A percentile compares a stretch with the other conserved stretches of the same genome.
phyloP scores from a whole-genome alignment of 192 early-diverging fungal genomes.

The Mortierella antarctica region DNA sequence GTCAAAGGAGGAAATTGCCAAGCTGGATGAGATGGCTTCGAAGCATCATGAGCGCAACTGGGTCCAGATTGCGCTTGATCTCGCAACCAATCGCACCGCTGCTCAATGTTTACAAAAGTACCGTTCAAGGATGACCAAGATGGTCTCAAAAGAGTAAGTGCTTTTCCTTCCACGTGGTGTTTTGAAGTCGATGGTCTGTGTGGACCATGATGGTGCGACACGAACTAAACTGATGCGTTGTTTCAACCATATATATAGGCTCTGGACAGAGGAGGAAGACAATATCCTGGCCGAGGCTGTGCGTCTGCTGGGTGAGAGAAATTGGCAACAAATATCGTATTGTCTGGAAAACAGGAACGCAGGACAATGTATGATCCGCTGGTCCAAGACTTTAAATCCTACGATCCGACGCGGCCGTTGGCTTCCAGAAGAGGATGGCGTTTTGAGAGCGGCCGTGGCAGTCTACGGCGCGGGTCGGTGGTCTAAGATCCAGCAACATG shows the following conservation, averaged over 20 bases:
- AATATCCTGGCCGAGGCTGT: slow-evolving; percentile 70
- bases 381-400: slow-evolving; percentile 78
- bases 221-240: neutral
- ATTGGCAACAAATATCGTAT: slow-evolving; percentile 77
- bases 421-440: slow-evolving; percentile 74
- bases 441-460: slow-evolving; percentile 68
- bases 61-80: slow-evolving; percentile 71
- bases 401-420: slow-evolving; percentile 73
- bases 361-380: slow-evolving; percentile 78
- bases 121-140: slow-evolving; percentile 59
- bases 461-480: slow-evolving; percentile 78
- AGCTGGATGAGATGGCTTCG: slow-evolving; percentile 59
- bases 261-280: slow-evolving; percentile 81
- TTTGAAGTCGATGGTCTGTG: too few relatives aligned
- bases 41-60: slow-evolving; percentile 66
- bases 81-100: slow-evolving; percentile 75
- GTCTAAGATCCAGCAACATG: slow-evolving; percentile 76
- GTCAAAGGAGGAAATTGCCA: slow-evolving; percentile 65
- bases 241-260: slow-evolving; percentile 44
- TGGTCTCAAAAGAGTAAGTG: slow-evolving; percentile 21
- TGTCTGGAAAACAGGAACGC: slow-evolving; percentile 73
- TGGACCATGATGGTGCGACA: too few relatives aligned
- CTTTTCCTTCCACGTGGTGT: neutral
- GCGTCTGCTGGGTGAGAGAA: slow-evolving; percentile 71
- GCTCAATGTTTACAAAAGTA: slow-evolving; percentile 81